Evolutionary conservation across 192 early-diverging fungal genomes (phyloP).

Genomic region (Funneliformis mosseae): DNA sequence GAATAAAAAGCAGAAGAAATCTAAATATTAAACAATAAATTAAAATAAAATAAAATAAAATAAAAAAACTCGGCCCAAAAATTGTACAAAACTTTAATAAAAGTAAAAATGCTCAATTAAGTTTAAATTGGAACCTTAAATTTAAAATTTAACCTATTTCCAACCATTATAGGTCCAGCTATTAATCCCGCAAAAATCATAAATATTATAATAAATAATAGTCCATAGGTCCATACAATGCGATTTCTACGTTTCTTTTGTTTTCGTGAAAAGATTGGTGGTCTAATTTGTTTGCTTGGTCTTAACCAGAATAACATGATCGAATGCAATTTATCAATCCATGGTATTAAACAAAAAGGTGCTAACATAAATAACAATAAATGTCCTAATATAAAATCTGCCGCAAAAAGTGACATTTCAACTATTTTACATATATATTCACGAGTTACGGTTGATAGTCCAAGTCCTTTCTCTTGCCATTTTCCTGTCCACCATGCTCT

Average conservation of each 20-base stretch:
- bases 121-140: background rate
- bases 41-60: too few relatives aligned
- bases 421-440: slow-evolving; percentile 82
- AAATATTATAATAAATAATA: slow-evolving; percentile 65
- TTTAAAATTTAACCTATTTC: slow-evolving; percentile 11
- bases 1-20: too few relatives aligned
- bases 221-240: slow-evolving; percentile 68
- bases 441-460: slow-evolving; percentile 61
- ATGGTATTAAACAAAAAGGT: slow-evolving; percentile 70
- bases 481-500: slow-evolving; percentile 87
- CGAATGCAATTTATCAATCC: slow-evolving; percentile 73
- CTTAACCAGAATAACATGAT: slow-evolving; percentile 84
- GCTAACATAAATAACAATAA: slow-evolving; percentile 76
- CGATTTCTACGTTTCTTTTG: slow-evolving; percentile 61
- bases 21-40: too few relatives aligned
- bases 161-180: slow-evolving; percentile 59
- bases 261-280: slow-evolving; percentile 73
- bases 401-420: slow-evolving; percentile 80
- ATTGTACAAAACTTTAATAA: too few relatives aligned
- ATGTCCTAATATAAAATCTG: slow-evolving; percentile 79
- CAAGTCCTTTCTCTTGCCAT: slow-evolving; percentile 77
- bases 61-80: too few relatives aligned
- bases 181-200: slow-evolving; percentile 67
- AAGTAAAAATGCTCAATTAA: background rate
- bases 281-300: slow-evolving; percentile 75